A percentile compares a stretch with the other conserved stretches of the same genome.
These are phyloP conservation scores for Gaeumannomyces sp. DNA, from an alignment of 2,329 filamentous ascomycete species.

Conservation along the genomic window DNA sequence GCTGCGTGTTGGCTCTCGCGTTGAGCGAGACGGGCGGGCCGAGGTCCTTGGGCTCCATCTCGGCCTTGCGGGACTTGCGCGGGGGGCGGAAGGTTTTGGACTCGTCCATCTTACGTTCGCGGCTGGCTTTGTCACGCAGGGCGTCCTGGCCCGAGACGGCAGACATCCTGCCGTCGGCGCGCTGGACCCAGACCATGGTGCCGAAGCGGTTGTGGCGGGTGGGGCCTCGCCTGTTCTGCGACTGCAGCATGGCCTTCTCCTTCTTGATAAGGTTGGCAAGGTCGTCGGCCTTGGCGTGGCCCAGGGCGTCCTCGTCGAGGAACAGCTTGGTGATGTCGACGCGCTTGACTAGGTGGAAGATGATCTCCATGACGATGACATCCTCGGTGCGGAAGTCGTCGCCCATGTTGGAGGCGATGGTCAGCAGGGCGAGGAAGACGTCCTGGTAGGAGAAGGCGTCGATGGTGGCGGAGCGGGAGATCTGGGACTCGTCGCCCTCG, in stretches of 20 bases:
- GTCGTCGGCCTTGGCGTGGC: slow-evolving; percentile 64
- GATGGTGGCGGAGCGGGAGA: slow-evolving; percentile 81
- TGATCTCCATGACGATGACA: slow-evolving; percentile 78
- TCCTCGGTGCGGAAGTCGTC: slow-evolving; percentile 91
- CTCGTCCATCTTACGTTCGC: slow-evolving; percentile 82
- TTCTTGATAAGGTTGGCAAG: slow-evolving; percentile 69
- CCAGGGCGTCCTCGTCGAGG: slow-evolving; percentile 68
- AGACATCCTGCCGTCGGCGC: slow-evolving; percentile 75
- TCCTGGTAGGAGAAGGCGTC: slow-evolving; percentile 88
- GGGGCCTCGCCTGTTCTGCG: slow-evolving; percentile 70
- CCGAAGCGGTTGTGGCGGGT: slow-evolving; percentile 91
- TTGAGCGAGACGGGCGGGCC: slow-evolving; percentile 67
- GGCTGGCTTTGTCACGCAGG: slow-evolving; percentile 63
- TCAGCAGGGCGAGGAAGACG: slow-evolving; percentile 78
- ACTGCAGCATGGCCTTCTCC: slow-evolving; percentile 75
- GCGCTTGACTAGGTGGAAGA: slow-evolving; percentile 90
- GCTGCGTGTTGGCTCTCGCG: slow-evolving; percentile 63
- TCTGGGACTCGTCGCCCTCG: slow-evolving; percentile 83
- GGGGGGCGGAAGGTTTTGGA: slow-evolving; percentile 88
- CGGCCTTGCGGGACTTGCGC: slow-evolving; percentile 53
- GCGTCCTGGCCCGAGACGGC: slow-evolving; percentile 86
- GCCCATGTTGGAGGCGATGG: slow-evolving; percentile 84
- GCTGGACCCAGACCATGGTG: slow-evolving; percentile 94
- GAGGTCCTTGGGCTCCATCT: slow-evolving; percentile 66
- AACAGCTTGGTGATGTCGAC: slow-evolving; percentile 81